Percentiles rank a stretch among this genome's conserved stretches.
phyloP scores from a whole-genome alignment of 2,329 filamentous ascomycete species.

The Penicillium sp. region DNA sequence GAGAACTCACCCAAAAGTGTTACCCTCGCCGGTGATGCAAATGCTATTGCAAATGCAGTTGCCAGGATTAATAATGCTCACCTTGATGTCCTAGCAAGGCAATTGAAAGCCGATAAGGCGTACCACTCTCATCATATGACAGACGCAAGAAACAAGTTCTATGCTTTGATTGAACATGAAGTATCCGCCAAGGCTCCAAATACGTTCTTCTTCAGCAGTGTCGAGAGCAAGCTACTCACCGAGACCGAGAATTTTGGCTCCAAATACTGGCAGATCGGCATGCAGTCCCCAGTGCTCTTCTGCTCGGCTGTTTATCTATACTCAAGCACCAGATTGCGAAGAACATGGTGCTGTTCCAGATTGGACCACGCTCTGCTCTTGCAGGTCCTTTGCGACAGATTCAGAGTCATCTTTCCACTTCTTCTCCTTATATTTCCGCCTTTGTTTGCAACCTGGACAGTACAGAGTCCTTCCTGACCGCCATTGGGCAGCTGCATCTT shows the following conservation, averaged over 20 bases:
- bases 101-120: slow-evolving; percentile 13
- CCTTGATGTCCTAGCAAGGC: slow-evolving; percentile 7
- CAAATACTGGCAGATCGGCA: slow-evolving; percentile 22
- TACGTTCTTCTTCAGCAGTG: slow-evolving; percentile 15
- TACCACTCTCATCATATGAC: slow-evolving; percentile 24
- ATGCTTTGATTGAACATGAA: neutral
- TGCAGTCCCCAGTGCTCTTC: slow-evolving; percentile 24
- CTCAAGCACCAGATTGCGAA: neutral
- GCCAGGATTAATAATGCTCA: neutral
- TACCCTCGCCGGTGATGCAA: slow-evolving; percentile 16
- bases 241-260: neutral
- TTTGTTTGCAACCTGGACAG: slow-evolving; percentile 4
- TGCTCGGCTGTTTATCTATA: slow-evolving; percentile 10
- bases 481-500: neutral
- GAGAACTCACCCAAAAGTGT: slow-evolving; percentile 15
- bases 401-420: neutral
- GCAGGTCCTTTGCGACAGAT: slow-evolving; percentile 29
- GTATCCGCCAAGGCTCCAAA: slow-evolving; percentile 1
- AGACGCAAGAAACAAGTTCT: slow-evolving; percentile 10
- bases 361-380: slow-evolving; percentile 40
- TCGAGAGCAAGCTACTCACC: neutral
- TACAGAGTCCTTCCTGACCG: neutral
- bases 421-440: slow-evolving; percentile 5
- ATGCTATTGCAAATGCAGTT: neutral
- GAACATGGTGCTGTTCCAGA: slow-evolving; percentile 26